Evolutionary conservation across 257 asterid genomes (phyloP).

Genomic region (Gardenia jasminoides): DNA sequence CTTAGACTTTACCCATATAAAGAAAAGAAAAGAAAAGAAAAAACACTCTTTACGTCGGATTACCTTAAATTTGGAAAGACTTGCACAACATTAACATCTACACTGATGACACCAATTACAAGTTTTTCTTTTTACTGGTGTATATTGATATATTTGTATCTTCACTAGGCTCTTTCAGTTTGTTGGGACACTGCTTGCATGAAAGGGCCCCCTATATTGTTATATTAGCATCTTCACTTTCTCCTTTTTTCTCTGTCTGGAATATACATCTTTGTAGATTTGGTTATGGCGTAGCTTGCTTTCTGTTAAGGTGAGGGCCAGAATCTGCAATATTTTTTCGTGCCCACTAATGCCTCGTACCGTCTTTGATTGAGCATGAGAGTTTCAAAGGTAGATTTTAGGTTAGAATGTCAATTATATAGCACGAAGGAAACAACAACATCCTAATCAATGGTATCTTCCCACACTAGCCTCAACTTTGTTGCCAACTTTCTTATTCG

Average conservation of each 20-base stretch:
- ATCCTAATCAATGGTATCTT: not conserved
- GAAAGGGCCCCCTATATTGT: too few species aligned
- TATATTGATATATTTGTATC: not conserved
- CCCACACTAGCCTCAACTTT: not conserved
- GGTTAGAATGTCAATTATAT: not conserved
- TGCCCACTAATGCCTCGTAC: not conserved
- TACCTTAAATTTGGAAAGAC: too few species aligned
- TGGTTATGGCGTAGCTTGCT: not conserved
- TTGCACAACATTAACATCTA: too few species aligned
- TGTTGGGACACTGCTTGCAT: not conserved
- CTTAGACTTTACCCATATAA: too few species aligned
- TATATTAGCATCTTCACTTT: not conserved
- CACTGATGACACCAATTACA: too few species aligned
- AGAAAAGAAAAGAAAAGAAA: too few species aligned
- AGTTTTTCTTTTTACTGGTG: too few species aligned
- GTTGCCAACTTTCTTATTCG: not conserved
- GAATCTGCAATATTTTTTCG: not conserved
- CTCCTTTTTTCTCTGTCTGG: not conserved
- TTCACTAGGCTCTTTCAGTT: not conserved
- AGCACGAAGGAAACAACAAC: not conserved
- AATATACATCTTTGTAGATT: too few species aligned
- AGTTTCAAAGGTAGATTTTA: not conserved
- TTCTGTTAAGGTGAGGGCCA: not conserved
- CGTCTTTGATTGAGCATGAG: not conserved
- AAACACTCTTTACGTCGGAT: too few species aligned